These are phyloP conservation scores for Colletotrichum chrysophilum DNA, from an alignment of 2,329 filamentous ascomycete genomes.

Conservation along the genomic window DNA sequence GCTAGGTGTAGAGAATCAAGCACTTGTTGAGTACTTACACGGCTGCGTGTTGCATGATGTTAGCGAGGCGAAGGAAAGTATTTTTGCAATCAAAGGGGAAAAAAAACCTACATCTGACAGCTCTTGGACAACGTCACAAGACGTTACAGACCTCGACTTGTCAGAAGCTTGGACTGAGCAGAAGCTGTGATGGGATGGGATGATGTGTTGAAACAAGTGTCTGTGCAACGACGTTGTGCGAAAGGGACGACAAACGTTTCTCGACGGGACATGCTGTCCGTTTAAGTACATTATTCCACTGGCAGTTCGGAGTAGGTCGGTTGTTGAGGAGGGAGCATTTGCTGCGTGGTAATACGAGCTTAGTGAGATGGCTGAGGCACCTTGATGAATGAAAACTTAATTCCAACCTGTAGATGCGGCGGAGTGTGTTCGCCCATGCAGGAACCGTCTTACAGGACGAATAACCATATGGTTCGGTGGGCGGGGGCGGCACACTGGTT, in stretches of 20 bases:
- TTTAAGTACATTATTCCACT: neutral
- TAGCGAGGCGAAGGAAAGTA: neutral
- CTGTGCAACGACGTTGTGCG: neutral
- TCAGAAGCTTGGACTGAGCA: neutral
- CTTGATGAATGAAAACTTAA: neutral
- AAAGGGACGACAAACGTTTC: neutral
- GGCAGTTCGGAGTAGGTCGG: neutral
- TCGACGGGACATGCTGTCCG: neutral
- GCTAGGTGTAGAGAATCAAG: conserved; percentile 1
- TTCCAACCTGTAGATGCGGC: neutral
- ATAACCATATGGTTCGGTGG: neutral
- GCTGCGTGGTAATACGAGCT: neutral
- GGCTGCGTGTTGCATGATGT: neutral
- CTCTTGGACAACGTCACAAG: neutral
- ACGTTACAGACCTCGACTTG: neutral
- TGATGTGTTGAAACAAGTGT: neutral
- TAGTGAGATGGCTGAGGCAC: neutral
- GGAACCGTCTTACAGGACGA: neutral
- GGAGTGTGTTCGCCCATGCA: neutral
- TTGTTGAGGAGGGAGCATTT: neutral
- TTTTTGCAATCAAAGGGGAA: neutral
- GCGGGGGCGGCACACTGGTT: neutral
- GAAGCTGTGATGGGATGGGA: neutral
- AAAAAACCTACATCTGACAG: neutral
- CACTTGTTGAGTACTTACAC: neutral